Conservation (phyloP, 1,284 basidiomycete species). For the Naganishia sp. region DNA sequence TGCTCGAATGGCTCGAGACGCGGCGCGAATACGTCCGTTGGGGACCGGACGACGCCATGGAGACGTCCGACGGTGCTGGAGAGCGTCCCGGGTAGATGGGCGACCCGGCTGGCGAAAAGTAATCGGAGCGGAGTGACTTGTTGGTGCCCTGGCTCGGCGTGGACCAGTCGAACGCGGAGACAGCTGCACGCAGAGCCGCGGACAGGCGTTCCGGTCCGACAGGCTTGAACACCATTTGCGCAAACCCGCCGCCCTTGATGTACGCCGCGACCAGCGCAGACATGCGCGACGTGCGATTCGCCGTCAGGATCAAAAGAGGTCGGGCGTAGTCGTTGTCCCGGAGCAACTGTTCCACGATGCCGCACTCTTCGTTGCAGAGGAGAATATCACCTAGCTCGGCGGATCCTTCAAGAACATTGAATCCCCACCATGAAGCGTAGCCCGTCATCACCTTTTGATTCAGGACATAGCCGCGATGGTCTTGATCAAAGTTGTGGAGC, state of each 20-base stretch:
- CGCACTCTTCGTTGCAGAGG: slow-evolving; percentile 77
- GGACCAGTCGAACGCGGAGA: slow-evolving; percentile 13
- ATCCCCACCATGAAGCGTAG: slow-evolving; percentile 80
- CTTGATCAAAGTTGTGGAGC: slow-evolving; percentile 70
- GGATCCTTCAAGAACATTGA: slow-evolving; percentile 60
- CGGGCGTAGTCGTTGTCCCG: slow-evolving; percentile 17
- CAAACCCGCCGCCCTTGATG: slow-evolving; percentile 80
- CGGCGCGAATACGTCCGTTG: slow-evolving; percentile 17
- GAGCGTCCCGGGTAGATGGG: slow-evolving; percentile 27
- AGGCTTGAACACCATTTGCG: slow-evolving; percentile 83
- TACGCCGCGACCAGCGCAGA: slow-evolving; percentile 67
- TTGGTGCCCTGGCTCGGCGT: slow-evolving; percentile 29
- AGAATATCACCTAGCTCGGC: slow-evolving; percentile 67
- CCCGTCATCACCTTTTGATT: slow-evolving; percentile 64
- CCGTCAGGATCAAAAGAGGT: slow-evolving; percentile 28
- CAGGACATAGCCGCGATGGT: slow-evolving; percentile 69
- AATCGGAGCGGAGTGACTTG: slow-evolving; percentile 28
- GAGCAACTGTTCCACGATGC: slow-evolving; percentile 60
- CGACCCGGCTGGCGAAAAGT: slow-evolving; percentile 30
- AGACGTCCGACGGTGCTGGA: slow-evolving; percentile 25
- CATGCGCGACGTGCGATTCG: slow-evolving; percentile 50
- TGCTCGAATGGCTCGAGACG: slow-evolving; percentile 5
- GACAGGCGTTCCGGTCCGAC: slow-evolving; percentile 67
- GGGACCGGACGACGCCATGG: slow-evolving; percentile 9
- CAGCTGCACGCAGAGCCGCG: slow-evolving; percentile 26